Percentiles rank a stretch among this genome's conserved stretches.
These are phyloP conservation scores for Podaxis sp. DNA, from an alignment of 768 basidiomycete species.

Conservation along the genomic window DNA sequence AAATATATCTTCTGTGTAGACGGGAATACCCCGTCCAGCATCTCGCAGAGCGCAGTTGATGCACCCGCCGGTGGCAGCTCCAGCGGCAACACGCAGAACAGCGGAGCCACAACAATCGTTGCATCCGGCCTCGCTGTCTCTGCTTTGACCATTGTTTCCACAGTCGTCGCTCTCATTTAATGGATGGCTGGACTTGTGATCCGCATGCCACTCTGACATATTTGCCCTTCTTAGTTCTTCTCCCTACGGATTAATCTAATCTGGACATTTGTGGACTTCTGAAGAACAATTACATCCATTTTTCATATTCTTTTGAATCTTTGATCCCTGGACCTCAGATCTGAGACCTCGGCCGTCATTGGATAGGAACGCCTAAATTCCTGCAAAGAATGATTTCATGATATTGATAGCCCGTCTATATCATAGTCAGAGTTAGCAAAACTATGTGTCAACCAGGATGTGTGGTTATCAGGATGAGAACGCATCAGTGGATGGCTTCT, in stretches of 20 bases:
- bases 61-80: not conserved
- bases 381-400: no score
- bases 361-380: no score
- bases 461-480: not conserved
- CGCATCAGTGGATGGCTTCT: not conserved
- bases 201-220: not conserved
- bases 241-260: not conserved
- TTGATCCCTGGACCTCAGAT: not conserved
- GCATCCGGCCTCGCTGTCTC: slow-evolving; percentile 11
- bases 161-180: slow-evolving; percentile 8
- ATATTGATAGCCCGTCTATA: no score
- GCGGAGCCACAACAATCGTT: slow-evolving; percentile 2
- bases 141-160: slow-evolving; percentile 12
- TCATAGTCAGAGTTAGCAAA: no score
- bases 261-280: not conserved
- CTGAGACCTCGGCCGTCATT: not conserved
- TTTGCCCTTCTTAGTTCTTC: not conserved
- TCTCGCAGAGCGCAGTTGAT: slow-evolving; percentile 31
- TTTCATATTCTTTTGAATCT: not conserved
- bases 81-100: slow-evolving; percentile 1
- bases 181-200: not conserved
- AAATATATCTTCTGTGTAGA: slow-evolving; percentile 27
- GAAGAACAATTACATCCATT: not conserved
- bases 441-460: no score
- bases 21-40: slow-evolving; percentile 35